A percentile compares a stretch with the other conserved stretches of the same genome.
These are phyloP conservation scores for Conticribra weissflogii DNA, from an alignment of 108 stramenopile species.

Conservation along the genomic window DNA sequence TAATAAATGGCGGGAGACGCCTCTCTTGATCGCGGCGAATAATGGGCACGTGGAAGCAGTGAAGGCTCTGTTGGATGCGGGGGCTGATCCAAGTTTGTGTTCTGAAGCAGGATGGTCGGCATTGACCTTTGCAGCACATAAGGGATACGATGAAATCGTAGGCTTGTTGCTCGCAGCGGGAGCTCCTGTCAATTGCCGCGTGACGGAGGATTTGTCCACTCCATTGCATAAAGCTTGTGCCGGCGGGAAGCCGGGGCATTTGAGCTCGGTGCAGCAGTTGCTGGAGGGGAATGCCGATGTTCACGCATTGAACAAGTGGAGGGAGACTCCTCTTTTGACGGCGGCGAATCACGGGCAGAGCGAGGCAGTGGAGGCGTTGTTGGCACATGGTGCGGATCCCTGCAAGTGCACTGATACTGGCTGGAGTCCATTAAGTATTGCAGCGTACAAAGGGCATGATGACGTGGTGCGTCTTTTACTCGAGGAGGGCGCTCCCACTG, in stretches of 20 bases:
- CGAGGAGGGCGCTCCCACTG: slow-evolving; percentile 87
- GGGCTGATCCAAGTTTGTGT: slow-evolving; percentile 82
- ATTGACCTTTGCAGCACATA: slow-evolving; percentile 92
- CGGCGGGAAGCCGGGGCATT: slow-evolving; percentile 82
- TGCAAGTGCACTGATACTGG: slow-evolving; percentile 91
- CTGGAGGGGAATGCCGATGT: slow-evolving; percentile 78
- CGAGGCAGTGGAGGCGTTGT: slow-evolving; percentile 75
- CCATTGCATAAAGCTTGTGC: slow-evolving; percentile 92
- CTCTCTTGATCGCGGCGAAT: slow-evolving; percentile 82
- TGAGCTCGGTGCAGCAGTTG: slow-evolving; percentile 74
- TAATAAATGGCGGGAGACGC: slow-evolving; percentile 92
- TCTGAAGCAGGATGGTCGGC: slow-evolving; percentile 92
- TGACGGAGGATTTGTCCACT: slow-evolving; percentile 85
- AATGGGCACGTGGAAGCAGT: slow-evolving; percentile 91
- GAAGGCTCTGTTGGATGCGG: slow-evolving; percentile 72
- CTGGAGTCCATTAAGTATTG: slow-evolving; percentile 91
- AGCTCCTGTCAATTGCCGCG: slow-evolving; percentile 86
- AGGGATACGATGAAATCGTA: slow-evolving; percentile 91
- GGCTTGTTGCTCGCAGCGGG: slow-evolving; percentile 65
- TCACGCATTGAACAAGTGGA: slow-evolving; percentile 93
- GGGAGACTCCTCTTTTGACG: slow-evolving; percentile 85
- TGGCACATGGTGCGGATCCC: slow-evolving; percentile 84
- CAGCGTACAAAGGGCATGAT: slow-evolving; percentile 92
- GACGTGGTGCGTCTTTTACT: slow-evolving; percentile 84
- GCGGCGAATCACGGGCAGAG: slow-evolving; percentile 91